These are phyloP conservation scores for Epichloe coenophiala DNA, from an alignment of 2,329 filamentous ascomycete genomes.

Conservation along the genomic window DNA sequence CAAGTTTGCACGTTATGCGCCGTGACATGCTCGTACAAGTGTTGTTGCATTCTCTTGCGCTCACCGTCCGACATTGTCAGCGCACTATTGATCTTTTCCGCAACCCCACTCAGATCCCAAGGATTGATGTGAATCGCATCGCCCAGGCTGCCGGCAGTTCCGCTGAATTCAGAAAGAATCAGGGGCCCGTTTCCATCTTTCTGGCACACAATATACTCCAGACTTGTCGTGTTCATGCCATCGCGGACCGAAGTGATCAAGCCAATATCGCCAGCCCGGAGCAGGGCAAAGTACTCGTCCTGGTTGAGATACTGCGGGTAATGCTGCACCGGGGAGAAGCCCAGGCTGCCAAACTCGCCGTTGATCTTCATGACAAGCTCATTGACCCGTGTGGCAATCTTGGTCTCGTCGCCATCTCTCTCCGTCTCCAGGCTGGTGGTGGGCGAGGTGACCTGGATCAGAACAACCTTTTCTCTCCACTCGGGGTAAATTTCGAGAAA, in stretches of 20 bases:
- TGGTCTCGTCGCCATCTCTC: slow-evolving; percentile 62
- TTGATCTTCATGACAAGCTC: slow-evolving; percentile 88
- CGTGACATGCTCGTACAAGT: slow-evolving; percentile 72
- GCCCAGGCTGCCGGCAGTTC: slow-evolving; percentile 72
- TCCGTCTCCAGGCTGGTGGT: slow-evolving; percentile 71
- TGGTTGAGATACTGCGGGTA: slow-evolving; percentile 85
- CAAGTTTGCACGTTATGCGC: slow-evolving; percentile 77
- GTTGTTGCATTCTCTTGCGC: slow-evolving; percentile 55
- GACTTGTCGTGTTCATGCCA: slow-evolving; percentile 93
- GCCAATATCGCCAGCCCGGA: slow-evolving; percentile 79
- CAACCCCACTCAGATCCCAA: slow-evolving; percentile 79
- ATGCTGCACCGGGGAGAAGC: slow-evolving; percentile 84
- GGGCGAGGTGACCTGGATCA: slow-evolving; percentile 90
- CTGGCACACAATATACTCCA: slow-evolving; percentile 91
- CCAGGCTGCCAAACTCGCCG: slow-evolving; percentile 73
- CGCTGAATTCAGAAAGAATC: slow-evolving; percentile 93
- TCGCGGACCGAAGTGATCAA: slow-evolving; percentile 92
- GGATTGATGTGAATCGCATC: slow-evolving; percentile 94
- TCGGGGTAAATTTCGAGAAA: slow-evolving; percentile 85
- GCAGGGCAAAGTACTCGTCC: slow-evolving; percentile 88
- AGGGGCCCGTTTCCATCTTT: slow-evolving; percentile 74
- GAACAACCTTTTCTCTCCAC: slow-evolving; percentile 81
- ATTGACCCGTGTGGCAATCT: slow-evolving; percentile 77
- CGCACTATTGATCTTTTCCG: slow-evolving; percentile 68
- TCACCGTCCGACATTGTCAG: slow-evolving; percentile 59